Conservation (phyloP, 163 green algal genomes). For the Scenedesmus sp. region DNA sequence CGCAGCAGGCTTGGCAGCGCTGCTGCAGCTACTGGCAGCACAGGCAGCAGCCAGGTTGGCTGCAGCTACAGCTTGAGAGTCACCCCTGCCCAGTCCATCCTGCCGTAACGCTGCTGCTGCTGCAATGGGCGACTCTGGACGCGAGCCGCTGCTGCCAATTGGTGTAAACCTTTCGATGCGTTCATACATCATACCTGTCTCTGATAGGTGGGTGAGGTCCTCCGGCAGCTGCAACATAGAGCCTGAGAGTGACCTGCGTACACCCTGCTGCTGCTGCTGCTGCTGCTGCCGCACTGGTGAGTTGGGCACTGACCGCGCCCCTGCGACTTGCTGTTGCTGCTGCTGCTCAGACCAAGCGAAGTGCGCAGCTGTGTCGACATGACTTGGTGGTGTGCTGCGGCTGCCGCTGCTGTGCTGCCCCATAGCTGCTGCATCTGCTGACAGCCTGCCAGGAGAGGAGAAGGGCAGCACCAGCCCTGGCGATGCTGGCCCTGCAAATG, state of each 20-base stretch:
- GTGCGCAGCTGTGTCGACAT: not conserved
- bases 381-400: not conserved
- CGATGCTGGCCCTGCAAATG: not conserved
- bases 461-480: slow-evolving; percentile 8
- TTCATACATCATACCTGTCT: slow-evolving; percentile 23
- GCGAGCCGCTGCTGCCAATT: not conserved
- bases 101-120: not conserved
- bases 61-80: not conserved
- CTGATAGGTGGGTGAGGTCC: not conserved
- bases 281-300: slow-evolving; percentile 3
- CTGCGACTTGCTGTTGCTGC: slow-evolving; percentile 28
- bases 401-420: not conserved
- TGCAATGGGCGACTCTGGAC: not conserved
- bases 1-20: not conserved
- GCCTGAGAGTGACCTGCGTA: not conserved
- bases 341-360: slow-evolving; percentile 1
- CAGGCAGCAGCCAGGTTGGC: slow-evolving; percentile 5
- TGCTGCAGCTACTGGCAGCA: not conserved
- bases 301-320: not conserved
- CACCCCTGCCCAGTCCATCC: not conserved
- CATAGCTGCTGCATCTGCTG: slow-evolving; percentile 13
- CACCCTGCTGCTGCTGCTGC: slow-evolving; percentile 25
- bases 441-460: not conserved
- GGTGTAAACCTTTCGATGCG: slow-evolving; percentile 39
- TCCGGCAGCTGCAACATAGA: slow-evolving; percentile 9